Evolutionary conservation across 148 eudicot species (phyloP).

Genomic region (Polygonum aviculare): DNA sequence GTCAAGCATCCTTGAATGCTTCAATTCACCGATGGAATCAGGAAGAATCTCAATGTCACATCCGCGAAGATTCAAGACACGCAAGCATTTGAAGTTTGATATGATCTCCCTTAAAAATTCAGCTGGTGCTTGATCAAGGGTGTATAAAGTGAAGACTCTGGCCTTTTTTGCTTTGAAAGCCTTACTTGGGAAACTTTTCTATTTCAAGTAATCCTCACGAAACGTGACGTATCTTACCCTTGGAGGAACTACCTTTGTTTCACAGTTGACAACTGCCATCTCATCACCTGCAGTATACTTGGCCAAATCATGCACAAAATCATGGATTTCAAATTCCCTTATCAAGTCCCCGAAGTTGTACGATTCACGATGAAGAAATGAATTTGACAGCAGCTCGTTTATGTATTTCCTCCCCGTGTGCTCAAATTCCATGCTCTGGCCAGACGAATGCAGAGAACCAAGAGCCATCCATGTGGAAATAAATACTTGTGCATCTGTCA

Average conservation of each 20-base stretch:
- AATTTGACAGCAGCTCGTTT: neutral
- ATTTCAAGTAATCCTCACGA: neutral
- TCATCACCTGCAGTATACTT: neutral
- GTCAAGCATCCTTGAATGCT: constrained; percentile 8
- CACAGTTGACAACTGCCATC: constrained; percentile 6
- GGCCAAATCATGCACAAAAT: constrained; percentile 12
- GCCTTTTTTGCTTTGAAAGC: neutral
- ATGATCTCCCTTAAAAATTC: constrained; percentile 5
- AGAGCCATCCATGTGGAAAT: constrained; percentile 13
- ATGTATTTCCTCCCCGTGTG: constrained; percentile 6
- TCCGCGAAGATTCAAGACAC: neutral
- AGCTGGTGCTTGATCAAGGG: neutral
- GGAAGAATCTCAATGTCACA: neutral
- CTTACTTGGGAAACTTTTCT: neutral
- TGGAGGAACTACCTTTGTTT: neutral
- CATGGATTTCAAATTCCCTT: constrained; percentile 17
- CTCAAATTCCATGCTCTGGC: neutral
- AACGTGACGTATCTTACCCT: constrained; percentile 1
- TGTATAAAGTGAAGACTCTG: neutral
- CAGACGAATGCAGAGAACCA: constrained; percentile 1
- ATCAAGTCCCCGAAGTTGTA: constrained; percentile 6
- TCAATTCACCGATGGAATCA: constrained; percentile 2
- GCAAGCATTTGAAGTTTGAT: constrained; percentile 7
- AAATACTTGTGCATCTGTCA: constrained; percentile 2
- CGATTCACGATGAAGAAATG: constrained; percentile 9